Base-by-base conservation (phyloP, 2,329 filamentous ascomycete species). In the Ophiostoma novo-ulmi region DNA sequence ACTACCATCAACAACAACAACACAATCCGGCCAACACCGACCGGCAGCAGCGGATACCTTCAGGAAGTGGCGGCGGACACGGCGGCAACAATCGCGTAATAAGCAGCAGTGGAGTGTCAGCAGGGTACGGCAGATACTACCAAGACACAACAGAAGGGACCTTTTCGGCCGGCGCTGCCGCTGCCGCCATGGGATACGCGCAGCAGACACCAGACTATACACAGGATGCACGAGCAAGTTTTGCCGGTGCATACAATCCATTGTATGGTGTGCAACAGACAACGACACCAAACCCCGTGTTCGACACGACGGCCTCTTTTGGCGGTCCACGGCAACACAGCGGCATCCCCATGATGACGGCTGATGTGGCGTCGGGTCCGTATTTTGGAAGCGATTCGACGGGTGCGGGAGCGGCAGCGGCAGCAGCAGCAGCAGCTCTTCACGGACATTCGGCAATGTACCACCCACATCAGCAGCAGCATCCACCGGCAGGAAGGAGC, bases 301-400 rank as follows among this genome's bases (percentile, higher is more conserved):
- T 96, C 82, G 91, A 94, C 80, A 82, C 88, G 77, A 87, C 89
- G 78, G 86, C 89, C 81, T 89, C 89, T 78, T 96, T 93, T 82
- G 85, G 89, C 82, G 85, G 89, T 77, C 83, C 88, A 75, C 89
- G 91, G 82, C 91, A 93, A 78, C 87, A 90, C 81, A 88, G 90
- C 84, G 87, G 86, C 73, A 87, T 95, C 81, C 91, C 93, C 79
- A 91, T 93, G 81, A 85, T 94, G 79, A 82, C 88, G 58, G 76
- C 81, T 72, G 82, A 83, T 78, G 88, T 93, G 79, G 85, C 87
- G 73, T 85, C 89, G 78, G 85, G 89, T 82, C 89, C 90, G 77
- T 97, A 95, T 83, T 94, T 93, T 80, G 81, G 86, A 75, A 85
- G 83, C 80, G 89, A 91, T 78, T 84, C 89, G 77, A 83, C 85